phyloP scores from a whole-genome alignment of 208 protist genomes.

The Trypanosoma brucei region DNA sequence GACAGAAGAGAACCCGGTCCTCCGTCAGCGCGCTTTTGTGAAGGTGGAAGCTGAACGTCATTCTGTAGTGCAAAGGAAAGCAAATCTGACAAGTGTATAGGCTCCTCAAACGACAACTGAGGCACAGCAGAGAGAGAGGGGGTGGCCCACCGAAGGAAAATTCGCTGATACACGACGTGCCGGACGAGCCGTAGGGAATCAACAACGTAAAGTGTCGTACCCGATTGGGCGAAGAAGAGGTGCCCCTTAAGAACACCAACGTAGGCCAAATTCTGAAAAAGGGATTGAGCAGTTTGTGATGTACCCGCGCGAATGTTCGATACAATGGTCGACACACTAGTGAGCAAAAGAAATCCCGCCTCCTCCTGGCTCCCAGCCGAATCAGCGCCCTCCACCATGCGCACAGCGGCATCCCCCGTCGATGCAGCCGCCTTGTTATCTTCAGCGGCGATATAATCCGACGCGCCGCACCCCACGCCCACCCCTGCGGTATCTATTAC shows the following conservation, averaged over 20 bases:
- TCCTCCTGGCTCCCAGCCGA: neutral
- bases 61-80: conserved; percentile 46
- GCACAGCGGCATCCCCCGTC: neutral
- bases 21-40: conserved; percentile 11
- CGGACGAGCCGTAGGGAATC: conserved; percentile 58
- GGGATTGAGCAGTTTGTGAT: conserved; percentile 42
- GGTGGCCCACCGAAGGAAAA: conserved; percentile 73
- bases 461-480: conserved; percentile 5
- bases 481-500: neutral
- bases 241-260: conserved; percentile 51
- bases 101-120: conserved; percentile 31
- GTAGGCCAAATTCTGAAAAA: conserved; percentile 52
- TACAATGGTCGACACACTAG: conserved; percentile 36
- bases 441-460: conserved; percentile 12
- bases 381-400: neutral
- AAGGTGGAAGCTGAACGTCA: conserved; percentile 31
- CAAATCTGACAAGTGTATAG: conserved; percentile 38
- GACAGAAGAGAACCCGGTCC: conserved; percentile 29
- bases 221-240: conserved; percentile 69
- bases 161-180: conserved; percentile 69
- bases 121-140: conserved; percentile 38
- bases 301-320: conserved; percentile 26
- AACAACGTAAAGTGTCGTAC: conserved; percentile 60
- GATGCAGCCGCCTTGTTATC: neutral
- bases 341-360: conserved; percentile 10